These are phyloP conservation scores for Ascobolus immersus DNA, from an alignment of 495 filamentous ascomycete species.

Conservation along the genomic window DNA sequence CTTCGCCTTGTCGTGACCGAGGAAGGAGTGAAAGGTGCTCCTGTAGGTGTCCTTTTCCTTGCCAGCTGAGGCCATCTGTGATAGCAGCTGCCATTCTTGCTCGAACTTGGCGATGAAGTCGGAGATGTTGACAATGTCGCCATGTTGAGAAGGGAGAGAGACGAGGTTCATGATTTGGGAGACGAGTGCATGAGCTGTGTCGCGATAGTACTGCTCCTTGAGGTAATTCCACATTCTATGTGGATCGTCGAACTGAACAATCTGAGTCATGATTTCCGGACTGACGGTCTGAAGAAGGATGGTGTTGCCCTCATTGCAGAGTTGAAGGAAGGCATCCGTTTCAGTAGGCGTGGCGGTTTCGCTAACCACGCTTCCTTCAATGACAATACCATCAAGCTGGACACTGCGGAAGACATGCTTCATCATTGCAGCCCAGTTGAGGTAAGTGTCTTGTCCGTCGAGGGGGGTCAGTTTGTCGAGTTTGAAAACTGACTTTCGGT, in stretches of 20 bases:
- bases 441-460: conserved; percentile 1
- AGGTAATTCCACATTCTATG: neutral
- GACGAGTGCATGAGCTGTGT: too few relatives aligned
- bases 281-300: neutral
- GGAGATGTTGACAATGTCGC: neutral
- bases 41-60: neutral
- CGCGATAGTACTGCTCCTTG: neutral
- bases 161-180: too few relatives aligned
- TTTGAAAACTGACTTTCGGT: too few relatives aligned
- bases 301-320: neutral
- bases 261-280: neutral
- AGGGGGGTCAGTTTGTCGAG: neutral
- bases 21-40: neutral
- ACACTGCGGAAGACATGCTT: neutral
- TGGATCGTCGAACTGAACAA: neutral
- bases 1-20: neutral
- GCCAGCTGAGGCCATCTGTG: too few relatives aligned
- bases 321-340: neutral
- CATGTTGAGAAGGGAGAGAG: too few relatives aligned
- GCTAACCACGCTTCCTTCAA: neutral
- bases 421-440: conserved; percentile 1
- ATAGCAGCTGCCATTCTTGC: neutral
- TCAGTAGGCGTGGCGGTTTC: neutral
- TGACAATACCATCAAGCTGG: neutral
- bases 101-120: neutral